A percentile compares a stretch with the other conserved stretches of the same genome.
Conservation (phyloP, 2,329 filamentous ascomycete species). For the Colletotrichum eleusines region DNA sequence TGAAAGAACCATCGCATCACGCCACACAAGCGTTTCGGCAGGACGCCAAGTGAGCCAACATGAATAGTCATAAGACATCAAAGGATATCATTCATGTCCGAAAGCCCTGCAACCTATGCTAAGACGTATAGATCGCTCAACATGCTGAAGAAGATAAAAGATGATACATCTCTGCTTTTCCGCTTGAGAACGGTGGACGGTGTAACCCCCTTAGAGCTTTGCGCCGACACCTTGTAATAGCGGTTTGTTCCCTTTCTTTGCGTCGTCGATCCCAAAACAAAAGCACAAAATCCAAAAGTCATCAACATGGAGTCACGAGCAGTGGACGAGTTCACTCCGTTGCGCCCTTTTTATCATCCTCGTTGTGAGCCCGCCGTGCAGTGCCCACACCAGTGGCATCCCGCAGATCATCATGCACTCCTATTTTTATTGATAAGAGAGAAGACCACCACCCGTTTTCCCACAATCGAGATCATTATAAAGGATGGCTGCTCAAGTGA, state of each 20-base stretch:
- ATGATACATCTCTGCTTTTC: not conserved
- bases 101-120: slow-evolving; percentile 1
- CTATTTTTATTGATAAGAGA: not conserved
- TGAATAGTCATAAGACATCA: not conserved
- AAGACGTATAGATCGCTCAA: slow-evolving; percentile 14
- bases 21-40: not conserved
- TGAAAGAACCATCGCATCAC: not conserved
- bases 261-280: slow-evolving; percentile 29
- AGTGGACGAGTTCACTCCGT: not conserved
- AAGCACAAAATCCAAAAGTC: slow-evolving; percentile 28
- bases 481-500: slow-evolving; percentile 12
- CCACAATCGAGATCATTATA: not conserved
- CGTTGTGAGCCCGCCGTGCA: slow-evolving; percentile 11
- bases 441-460: not conserved
- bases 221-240: slow-evolving; percentile 23
- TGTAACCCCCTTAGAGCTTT: slow-evolving; percentile 11
- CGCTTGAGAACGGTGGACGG: slow-evolving; percentile 2
- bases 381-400: slow-evolving; percentile 24
- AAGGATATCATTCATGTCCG: slow-evolving; percentile 4
- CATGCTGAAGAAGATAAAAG: not conserved
- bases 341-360: not conserved
- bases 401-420: slow-evolving; percentile 34
- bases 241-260: slow-evolving; percentile 21
- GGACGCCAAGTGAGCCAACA: not conserved
- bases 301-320: slow-evolving; percentile 10